Evolutionary conservation across 495 filamentous ascomycete genomes (phyloP).

Genomic region (Tetracladium setigerum): DNA sequence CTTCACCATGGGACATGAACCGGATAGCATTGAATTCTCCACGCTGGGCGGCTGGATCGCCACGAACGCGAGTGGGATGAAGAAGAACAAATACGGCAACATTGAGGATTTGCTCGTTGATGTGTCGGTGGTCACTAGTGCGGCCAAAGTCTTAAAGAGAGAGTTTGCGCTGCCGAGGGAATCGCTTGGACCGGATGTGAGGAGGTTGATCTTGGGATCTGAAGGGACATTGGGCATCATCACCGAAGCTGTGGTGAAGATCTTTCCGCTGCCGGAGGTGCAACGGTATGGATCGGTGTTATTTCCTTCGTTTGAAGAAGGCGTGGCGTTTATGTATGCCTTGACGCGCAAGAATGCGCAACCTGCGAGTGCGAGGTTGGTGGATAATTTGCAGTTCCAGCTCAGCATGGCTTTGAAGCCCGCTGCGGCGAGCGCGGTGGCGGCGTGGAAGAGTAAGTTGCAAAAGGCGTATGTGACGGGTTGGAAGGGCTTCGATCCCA

Average conservation of each 20-base stretch:
- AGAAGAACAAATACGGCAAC: slow-evolving; percentile 5
- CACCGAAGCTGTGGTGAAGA: not conserved
- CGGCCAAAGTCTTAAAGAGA: not conserved
- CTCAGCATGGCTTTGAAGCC: slow-evolving; percentile 2
- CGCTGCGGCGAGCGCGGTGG: not conserved
- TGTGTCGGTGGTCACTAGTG: not conserved
- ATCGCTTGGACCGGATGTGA: not conserved
- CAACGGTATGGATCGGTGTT: not conserved
- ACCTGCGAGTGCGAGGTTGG: not conserved
- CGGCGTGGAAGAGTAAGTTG: not conserved
- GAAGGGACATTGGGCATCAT: not conserved
- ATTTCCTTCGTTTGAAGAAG: slow-evolving; percentile 2
- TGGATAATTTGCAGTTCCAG: slow-evolving; percentile 2
- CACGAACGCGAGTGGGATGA: slow-evolving; percentile 4
- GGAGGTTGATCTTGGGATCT: slow-evolving; percentile 1
- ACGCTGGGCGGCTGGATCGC: slow-evolving; percentile 3
- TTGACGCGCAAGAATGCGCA: not conserved
- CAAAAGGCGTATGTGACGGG: slow-evolving; percentile 3
- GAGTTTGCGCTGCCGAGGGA: not conserved
- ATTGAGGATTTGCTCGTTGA: slow-evolving; percentile 1
- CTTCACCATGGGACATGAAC: slow-evolving; percentile 1
- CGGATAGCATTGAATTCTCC: slow-evolving; percentile 1
- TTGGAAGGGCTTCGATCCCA: not conserved
- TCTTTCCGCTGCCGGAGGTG: slow-evolving; percentile 1
- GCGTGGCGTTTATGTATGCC: slow-evolving; percentile 2